Evolutionary conservation across 2,329 filamentous ascomycete genomes (phyloP).

Genomic region (Fusarium sublunatum): DNA sequence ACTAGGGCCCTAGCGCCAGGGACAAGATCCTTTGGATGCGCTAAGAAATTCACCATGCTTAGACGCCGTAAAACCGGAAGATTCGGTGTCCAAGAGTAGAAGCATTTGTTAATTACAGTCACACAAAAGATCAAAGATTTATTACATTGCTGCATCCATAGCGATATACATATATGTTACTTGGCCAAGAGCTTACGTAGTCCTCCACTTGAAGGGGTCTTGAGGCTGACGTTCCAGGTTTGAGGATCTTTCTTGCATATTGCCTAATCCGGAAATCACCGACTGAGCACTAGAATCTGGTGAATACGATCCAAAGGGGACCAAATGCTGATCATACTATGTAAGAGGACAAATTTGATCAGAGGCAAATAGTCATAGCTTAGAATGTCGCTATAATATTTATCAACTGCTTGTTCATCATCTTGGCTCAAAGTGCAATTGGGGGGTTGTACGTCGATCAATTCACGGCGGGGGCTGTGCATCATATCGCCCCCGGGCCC

Average conservation of each 20-base stretch:
- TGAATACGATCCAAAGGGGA: background rate
- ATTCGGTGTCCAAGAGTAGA: background rate
- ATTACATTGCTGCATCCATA: too few relatives aligned
- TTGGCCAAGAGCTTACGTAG: background rate
- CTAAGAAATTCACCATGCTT: too few relatives aligned
- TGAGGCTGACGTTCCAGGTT: slow-evolving; percentile 8
- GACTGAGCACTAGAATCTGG: background rate
- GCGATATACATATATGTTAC: background rate
- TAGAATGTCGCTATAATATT: background rate
- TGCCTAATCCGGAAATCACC: slow-evolving; percentile 23
- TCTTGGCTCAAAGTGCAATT: background rate
- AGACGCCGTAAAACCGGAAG: background rate
- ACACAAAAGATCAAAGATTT: background rate
- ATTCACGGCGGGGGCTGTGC: slow-evolving; percentile 20
- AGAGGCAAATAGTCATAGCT: too few relatives aligned
- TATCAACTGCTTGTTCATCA: background rate
- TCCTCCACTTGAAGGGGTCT: background rate
- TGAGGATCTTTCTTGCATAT: background rate
- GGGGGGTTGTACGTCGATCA: slow-evolving; percentile 12
- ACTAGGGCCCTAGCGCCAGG: slow-evolving; percentile 5
- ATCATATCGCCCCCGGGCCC: background rate
- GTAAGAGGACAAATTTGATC: background rate
- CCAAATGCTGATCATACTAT: background rate
- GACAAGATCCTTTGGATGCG: slow-evolving; percentile 3
- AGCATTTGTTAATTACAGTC: background rate